Base-by-base conservation (phyloP, 352 stramenopile genomes). In the Thalassiosira exigua region DNA sequence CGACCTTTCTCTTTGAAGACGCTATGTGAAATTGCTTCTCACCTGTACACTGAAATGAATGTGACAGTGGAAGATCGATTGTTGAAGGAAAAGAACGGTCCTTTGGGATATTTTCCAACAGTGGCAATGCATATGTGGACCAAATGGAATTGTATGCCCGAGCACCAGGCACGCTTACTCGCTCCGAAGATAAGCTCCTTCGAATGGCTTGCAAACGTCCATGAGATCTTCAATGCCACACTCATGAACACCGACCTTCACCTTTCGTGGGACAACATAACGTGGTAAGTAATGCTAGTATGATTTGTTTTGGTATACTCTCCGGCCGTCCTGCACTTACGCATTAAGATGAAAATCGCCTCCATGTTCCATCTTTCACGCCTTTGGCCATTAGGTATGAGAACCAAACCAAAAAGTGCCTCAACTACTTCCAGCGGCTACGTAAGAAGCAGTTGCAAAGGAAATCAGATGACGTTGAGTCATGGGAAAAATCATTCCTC, bases 41-140 rank as follows among this genome's bases (percentile, higher is more conserved):
- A 70, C 33, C 26, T 70, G 2, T 60, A 70, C 24, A 36, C 33
- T n/a, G 39, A 70, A 22, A n/a, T 70, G 0, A 33, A 24, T 60
- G 39, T 60, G 1, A 3, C 24, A 17, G 21, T 9, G 4, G 9
- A 46, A 33, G 61, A 36, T 21, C 51, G 21, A 1, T 3, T 60
- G 7, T 7, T 41, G 41, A 60, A 70, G 24, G 24, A 65, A 22
- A 26, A 3, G 44, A 33, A 1, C 0, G 27, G 33, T 11, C 19
- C 24, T 52, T 17, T 66, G 4, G 56, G 56, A 4, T 66, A 61
- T 14, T 58, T 66, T 50, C 1, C 14, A 0, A 26, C 29, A 22
- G 56, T 54, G 19, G 56, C 56, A 9, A 54, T 19, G 27, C 26
- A 60, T 21, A n/a, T 60, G 4, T 24, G 11, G 19, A 3, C 4